A percentile compares a stretch with the other conserved stretches of the same genome.
phyloP scores from a whole-genome alignment of 108 stramenopile species.

The Skeletonema potamos region DNA sequence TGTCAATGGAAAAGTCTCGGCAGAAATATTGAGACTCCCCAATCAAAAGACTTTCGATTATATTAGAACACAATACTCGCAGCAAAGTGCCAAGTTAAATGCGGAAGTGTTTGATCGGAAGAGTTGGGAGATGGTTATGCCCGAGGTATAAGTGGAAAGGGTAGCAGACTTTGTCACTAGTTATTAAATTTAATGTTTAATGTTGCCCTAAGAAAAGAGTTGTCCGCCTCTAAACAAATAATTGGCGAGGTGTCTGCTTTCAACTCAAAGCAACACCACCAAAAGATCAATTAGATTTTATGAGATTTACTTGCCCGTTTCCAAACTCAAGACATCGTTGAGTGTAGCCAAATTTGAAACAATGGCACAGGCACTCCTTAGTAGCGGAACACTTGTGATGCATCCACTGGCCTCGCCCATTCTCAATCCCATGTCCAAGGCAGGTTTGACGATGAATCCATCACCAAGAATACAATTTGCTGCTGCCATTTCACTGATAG shows the following conservation, averaged over 20 bases:
- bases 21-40: slow-evolving; percentile 75
- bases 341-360: slow-evolving; percentile 63
- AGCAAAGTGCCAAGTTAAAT: slow-evolving; percentile 76
- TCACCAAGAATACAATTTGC: slow-evolving; percentile 49
- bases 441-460: slow-evolving; percentile 46
- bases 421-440: slow-evolving; percentile 64
- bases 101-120: slow-evolving; percentile 71
- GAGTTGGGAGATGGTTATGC: slow-evolving; percentile 75
- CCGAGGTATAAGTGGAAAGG: slow-evolving; percentile 51
- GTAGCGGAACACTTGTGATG: slow-evolving; percentile 57
- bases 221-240: no score
- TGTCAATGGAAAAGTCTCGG: slow-evolving; percentile 68
- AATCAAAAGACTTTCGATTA: slow-evolving; percentile 83
- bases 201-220: no score
- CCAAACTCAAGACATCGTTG: slow-evolving; percentile 34
- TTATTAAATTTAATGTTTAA: no score
- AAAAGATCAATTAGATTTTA: no score
- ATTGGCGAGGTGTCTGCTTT: no score
- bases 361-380: slow-evolving; percentile 52
- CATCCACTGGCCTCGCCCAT: slow-evolving; percentile 76
- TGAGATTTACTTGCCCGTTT: background rate
- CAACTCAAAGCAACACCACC: no score
- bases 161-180: no score
- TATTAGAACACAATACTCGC: slow-evolving; percentile 70
- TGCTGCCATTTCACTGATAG: slow-evolving; percentile 51